phyloP scores from a whole-genome alignment of 2,329 filamentous ascomycete genomes.

The Fusarium brevicatenulatum region DNA sequence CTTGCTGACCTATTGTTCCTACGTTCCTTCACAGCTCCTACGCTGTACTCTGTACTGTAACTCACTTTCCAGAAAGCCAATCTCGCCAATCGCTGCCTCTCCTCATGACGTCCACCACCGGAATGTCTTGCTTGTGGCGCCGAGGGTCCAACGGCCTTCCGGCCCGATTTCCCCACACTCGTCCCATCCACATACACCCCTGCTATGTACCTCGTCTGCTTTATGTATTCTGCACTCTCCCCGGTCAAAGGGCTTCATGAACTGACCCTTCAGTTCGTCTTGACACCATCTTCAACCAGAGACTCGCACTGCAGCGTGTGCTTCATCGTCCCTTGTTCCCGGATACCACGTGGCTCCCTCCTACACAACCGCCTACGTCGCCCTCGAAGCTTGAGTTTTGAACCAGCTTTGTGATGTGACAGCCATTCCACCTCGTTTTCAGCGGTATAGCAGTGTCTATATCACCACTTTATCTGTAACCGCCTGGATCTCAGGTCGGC shows the following conservation, averaged over 20 bases:
- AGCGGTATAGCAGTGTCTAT: conserved; percentile 2
- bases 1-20: conserved; percentile 4
- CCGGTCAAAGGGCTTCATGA: conserved; percentile 4
- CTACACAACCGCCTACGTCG: background rate
- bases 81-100: conserved; percentile 14
- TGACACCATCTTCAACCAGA: conserved; percentile 10
- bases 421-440: background rate
- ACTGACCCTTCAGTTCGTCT: conserved; percentile 17
- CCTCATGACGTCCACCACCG: conserved; percentile 36
- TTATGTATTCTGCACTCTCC: conserved; percentile 10
- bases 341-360: conserved; percentile 31
- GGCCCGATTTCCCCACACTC: conserved; percentile 46
- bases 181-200: conserved; percentile 23
- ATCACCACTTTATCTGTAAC: conserved; percentile 18
- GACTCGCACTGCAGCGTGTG: conserved; percentile 5
- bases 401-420: conserved; percentile 6
- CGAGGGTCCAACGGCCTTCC: conserved; percentile 36
- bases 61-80: background rate
- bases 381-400: conserved; percentile 3
- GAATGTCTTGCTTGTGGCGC: conserved; percentile 40
- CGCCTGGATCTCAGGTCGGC: conserved; percentile 25
- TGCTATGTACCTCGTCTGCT: background rate
- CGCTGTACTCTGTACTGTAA: background rate
- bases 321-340: conserved; percentile 31
- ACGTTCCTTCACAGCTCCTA: background rate